Conservation (phyloP, 73 alveolate genomes). For the Paramecium caudatum region DNA sequence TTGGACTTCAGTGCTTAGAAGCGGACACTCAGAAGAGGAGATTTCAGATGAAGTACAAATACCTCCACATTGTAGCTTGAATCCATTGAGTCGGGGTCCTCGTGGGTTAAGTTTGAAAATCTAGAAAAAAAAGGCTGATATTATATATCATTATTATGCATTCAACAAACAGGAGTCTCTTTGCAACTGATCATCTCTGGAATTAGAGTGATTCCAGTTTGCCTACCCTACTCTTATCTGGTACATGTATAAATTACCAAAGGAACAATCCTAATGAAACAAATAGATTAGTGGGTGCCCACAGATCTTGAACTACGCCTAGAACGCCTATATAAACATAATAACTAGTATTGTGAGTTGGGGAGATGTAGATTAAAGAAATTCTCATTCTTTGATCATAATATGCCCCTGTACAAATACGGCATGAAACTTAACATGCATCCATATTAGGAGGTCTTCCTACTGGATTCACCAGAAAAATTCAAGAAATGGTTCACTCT, state of each 20-base stretch:
- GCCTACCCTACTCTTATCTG: neutral
- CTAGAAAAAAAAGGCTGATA: slow-evolving; percentile 38
- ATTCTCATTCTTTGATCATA: slow-evolving; percentile 22
- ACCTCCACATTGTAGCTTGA: slow-evolving; percentile 24
- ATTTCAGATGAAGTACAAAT: slow-evolving; percentile 71
- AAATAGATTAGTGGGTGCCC: no score
- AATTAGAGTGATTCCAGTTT: neutral
- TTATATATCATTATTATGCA: neutral
- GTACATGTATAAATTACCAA: no score
- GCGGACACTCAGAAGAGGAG: slow-evolving; percentile 76
- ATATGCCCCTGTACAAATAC: neutral
- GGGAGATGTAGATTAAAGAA: neutral
- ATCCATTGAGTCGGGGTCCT: slow-evolving; percentile 57
- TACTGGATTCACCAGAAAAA: slow-evolving; percentile 38
- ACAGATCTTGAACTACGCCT: no score
- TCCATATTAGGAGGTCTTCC: neutral
- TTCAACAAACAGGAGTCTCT: no score
- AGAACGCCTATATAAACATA: no score
- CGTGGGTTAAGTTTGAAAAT: slow-evolving; percentile 62
- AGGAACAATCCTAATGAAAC: no score
- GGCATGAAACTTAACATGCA: slow-evolving; percentile 32
- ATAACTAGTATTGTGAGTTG: neutral
- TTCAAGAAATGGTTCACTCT: slow-evolving; percentile 48
- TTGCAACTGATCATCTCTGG: neutral
- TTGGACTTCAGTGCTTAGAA: slow-evolving; percentile 71